A percentile compares a stretch with the other conserved stretches of the same genome.
phyloP scores from a whole-genome alignment of 2,329 filamentous ascomycete species.

The Clonostachys solani region DNA sequence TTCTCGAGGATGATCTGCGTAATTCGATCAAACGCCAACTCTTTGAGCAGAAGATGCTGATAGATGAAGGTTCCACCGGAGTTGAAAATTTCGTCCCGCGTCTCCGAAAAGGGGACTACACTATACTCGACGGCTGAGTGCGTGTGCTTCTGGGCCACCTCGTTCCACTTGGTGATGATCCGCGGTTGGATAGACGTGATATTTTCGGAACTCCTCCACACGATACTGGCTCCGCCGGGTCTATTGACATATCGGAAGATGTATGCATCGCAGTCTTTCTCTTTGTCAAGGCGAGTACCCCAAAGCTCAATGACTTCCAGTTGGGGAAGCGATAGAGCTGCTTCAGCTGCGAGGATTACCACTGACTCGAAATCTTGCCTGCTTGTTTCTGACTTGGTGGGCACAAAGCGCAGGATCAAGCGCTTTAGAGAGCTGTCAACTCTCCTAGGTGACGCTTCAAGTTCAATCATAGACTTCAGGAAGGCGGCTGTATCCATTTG shows the following conservation, averaged over 20 bases:
- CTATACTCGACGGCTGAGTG: constrained; percentile 3
- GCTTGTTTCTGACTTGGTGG: constrained; percentile 4
- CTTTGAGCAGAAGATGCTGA: constrained; percentile 7
- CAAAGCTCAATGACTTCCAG: constrained; percentile 7
- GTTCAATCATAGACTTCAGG: constrained; percentile 6
- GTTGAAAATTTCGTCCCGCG: constrained; percentile 4
- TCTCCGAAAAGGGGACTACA: constrained; percentile 6
- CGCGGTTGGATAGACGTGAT: constrained; percentile 3
- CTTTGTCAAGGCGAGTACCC: constrained; percentile 5
- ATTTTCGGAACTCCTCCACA: constrained; percentile 6
- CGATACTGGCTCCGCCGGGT: constrained; percentile 5
- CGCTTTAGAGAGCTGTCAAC: constrained; percentile 5
- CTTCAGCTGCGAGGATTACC: constrained; percentile 7
- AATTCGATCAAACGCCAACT: constrained; percentile 8
- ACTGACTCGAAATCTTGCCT: constrained; percentile 7
- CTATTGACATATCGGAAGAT: constrained; percentile 6
- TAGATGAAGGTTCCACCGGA: constrained; percentile 8
- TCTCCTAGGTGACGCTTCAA: neutral
- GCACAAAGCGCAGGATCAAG: constrained; percentile 4
- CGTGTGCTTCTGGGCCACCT: constrained; percentile 8
- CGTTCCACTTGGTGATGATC: constrained; percentile 7
- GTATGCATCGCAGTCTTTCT: constrained; percentile 5
- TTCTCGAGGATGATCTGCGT: constrained; percentile 8
- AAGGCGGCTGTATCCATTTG: constrained; percentile 8
- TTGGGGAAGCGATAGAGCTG: constrained; percentile 7